A percentile compares a stretch with the other conserved stretches of the same genome.
Evolutionary conservation across 2,329 filamentous ascomycete species (phyloP).

Genomic region (Chrysoporthe cubensis): DNA sequence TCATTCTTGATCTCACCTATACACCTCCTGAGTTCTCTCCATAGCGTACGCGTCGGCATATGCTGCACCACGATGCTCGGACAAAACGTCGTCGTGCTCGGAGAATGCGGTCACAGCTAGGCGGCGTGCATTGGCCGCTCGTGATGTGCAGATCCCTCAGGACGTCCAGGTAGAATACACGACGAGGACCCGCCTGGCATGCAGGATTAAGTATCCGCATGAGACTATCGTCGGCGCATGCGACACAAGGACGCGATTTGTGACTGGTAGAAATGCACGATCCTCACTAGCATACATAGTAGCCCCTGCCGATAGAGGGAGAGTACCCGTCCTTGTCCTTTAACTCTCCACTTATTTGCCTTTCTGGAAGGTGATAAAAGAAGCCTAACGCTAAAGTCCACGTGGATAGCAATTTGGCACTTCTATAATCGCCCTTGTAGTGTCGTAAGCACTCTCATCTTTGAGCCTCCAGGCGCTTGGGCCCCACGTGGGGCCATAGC

Average conservation of each 20-base stretch:
- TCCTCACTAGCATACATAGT: neutral
- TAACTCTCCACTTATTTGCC: neutral
- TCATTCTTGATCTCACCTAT: neutral
- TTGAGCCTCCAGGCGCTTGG: neutral
- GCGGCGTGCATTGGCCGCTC: neutral
- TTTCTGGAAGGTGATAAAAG: neutral
- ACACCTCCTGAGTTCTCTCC: neutral
- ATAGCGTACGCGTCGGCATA: neutral
- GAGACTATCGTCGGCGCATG: conserved; percentile 6
- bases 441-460: neutral
- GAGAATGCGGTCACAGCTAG: neutral
- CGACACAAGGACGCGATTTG: neutral
- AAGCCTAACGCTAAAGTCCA: neutral
- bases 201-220: neutral
- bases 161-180: neutral
- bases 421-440: neutral
- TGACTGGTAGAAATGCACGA: neutral
- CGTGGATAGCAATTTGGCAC: neutral
- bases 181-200: conserved; percentile 4
- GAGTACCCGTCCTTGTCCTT: neutral
- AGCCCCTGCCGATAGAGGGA: neutral
- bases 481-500: neutral
- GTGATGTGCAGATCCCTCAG: neutral
- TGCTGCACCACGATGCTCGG: neutral
- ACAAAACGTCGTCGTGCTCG: neutral